Base-by-base conservation (phyloP, 1,139 yeast genomes). In the Blastobotrys raffinosifermentans region DNA sequence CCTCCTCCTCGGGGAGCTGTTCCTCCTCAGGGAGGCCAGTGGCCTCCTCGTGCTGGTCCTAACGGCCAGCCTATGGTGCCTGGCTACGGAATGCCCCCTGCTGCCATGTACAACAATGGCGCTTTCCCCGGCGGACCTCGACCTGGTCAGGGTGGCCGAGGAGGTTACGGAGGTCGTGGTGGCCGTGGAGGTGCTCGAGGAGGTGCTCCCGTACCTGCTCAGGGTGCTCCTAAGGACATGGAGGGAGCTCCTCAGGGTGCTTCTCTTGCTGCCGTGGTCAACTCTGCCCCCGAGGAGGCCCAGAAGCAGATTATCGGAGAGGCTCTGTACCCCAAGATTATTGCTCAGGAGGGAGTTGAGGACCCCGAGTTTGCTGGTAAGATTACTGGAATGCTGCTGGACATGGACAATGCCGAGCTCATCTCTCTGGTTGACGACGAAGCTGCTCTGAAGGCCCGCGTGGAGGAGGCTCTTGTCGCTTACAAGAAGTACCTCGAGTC, bases 331-430 rank as follows among this genome's bases (percentile, higher is more conserved):
- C 93, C 94, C 63, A 86, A 81, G 78, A 83, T 93, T 60, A 80
- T 82, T 53, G 79, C 89, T 54, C 84, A 91, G 61, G 94, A 94
- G 61, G 80, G 83, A 65, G 67, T 70, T 48, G 80, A 79, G 48
- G 94, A 85, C 61, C 85, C 85, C 47, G 96, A 86, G 68, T 89
- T 95, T 61, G 96, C 97, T 54, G 96, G 96, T 70, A 91, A 89
- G 75, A 87, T 91, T 64, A 91, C 99, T 54, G 98, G 97, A 72
- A 91, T 91, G 98, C 80, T 91, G 74, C 78, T 91, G 63, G 96
- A 89, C 64, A 80, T 91, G 78, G 94, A 87, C 61, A 85, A 84
- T 69, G 78, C 79, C 60, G 96, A 91, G 70, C 84, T 93, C 57
- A 70, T 89, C 61, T 82, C 84, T 49, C 75, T 91, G 64, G 78